Evolutionary conservation across 148 eudicot genomes (phyloP).

Genomic region (Hydrangea macrophylla): DNA sequence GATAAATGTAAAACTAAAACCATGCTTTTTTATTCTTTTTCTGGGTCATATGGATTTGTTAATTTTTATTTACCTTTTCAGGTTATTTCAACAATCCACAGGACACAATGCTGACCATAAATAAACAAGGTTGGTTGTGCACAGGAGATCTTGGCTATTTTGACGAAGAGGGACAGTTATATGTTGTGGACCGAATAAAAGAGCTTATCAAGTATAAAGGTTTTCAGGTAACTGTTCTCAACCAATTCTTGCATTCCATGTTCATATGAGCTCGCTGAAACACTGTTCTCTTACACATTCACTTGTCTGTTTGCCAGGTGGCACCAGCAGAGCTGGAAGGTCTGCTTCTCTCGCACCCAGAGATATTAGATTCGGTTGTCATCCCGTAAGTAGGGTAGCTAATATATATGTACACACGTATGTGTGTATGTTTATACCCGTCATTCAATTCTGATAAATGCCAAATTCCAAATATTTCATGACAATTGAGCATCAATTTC

Average conservation of each 20-base stretch:
- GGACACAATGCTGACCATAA: constrained; percentile 12
- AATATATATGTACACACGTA: no score
- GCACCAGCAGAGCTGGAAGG: constrained; percentile 68
- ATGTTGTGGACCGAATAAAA: constrained; percentile 19
- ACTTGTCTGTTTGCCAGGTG: constrained; percentile 30
- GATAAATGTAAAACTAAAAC: no score
- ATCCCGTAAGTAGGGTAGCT: constrained; percentile 61
- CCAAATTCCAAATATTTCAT: no score
- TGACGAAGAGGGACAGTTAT: constrained; percentile 18
- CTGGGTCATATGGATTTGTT: no score
- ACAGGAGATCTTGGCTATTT: constrained; percentile 25
- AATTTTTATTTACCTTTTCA: no score
- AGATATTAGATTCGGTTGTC: constrained; percentile 45
- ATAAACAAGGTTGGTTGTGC: constrained; percentile 20
- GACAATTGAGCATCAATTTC: background rate
- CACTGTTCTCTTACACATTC: no score
- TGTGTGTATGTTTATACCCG: no score
- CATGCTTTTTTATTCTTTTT: no score
- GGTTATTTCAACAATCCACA: constrained; percentile 13
- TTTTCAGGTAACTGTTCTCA: constrained; percentile 24
- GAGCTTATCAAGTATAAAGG: constrained; percentile 24
- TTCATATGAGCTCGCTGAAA: no score
- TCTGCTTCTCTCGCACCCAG: constrained; percentile 46
- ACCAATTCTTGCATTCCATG: no score
- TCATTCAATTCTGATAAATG: no score